Evolutionary conservation across 176 grass and related monocot genomes (phyloP).

Genomic region (Dactylis glomerata): DNA sequence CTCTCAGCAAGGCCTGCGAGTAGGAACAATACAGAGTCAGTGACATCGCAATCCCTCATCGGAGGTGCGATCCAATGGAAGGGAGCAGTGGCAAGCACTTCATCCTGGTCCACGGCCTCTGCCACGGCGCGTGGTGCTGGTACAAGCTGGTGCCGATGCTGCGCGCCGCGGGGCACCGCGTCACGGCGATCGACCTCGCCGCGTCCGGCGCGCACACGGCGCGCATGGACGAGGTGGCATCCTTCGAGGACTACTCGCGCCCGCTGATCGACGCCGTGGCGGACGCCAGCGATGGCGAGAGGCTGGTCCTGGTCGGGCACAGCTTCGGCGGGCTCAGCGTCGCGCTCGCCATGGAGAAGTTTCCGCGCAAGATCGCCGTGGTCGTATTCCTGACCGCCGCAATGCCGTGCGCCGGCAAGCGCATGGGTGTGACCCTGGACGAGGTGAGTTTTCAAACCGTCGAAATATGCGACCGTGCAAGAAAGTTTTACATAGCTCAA

Average conservation of each 20-base stretch:
- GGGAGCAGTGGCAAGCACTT: too few relatives aligned
- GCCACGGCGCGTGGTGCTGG: slow-evolving; percentile 64
- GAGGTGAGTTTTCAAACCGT: slow-evolving; percentile 9
- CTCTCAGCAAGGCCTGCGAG: too few relatives aligned
- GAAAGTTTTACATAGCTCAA: not conserved
- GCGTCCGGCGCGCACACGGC: slow-evolving; percentile 41
- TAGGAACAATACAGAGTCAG: too few relatives aligned
- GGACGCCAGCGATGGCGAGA: not conserved
- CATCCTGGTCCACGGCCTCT: slow-evolving; percentile 45
- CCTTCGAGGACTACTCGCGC: slow-evolving; percentile 54
- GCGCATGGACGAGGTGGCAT: slow-evolving; percentile 40
- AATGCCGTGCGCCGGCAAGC: slow-evolving; percentile 34
- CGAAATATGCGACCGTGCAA: too few relatives aligned
- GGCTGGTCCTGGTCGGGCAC: slow-evolving; percentile 50
- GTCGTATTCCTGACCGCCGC: slow-evolving; percentile 40
- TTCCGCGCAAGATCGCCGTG: slow-evolving; percentile 32
- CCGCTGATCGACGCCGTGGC: slow-evolving; percentile 46
- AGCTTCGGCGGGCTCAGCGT: slow-evolving; percentile 44
- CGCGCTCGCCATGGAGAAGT: slow-evolving; percentile 48
- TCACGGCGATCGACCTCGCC: slow-evolving; percentile 49
- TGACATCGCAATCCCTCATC: too few relatives aligned
- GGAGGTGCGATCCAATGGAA: too few relatives aligned
- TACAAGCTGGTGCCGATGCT: slow-evolving; percentile 45
- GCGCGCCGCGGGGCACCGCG: slow-evolving; percentile 28
- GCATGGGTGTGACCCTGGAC: not conserved